phyloP scores from a whole-genome alignment of 2,329 filamentous ascomycete genomes.

The Cladosporium sp. region DNA sequence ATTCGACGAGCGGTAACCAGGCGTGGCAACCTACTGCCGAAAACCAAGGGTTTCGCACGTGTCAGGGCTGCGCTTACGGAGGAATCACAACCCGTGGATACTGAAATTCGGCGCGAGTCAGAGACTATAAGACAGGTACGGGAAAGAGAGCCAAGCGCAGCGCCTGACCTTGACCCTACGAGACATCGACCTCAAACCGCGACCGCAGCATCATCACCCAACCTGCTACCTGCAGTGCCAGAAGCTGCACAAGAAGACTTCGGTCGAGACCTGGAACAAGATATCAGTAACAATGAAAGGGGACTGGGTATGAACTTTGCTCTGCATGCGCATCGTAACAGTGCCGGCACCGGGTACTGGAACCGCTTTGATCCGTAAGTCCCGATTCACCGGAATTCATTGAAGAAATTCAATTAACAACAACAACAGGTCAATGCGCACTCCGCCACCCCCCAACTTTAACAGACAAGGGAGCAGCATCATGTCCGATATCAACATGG shows the following conservation, averaged over 20 bases:
- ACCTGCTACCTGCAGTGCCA: slow-evolving; percentile 52
- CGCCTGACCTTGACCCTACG: slow-evolving; percentile 26
- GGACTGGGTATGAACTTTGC: slow-evolving; percentile 65
- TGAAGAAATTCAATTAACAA: no score
- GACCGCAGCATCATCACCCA: slow-evolving; percentile 66
- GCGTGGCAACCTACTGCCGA: slow-evolving; percentile 85
- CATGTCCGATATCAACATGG: slow-evolving; percentile 65
- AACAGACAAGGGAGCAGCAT: slow-evolving; percentile 50
- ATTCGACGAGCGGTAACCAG: slow-evolving; percentile 79
- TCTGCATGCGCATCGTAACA: slow-evolving; percentile 66
- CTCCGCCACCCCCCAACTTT: slow-evolving; percentile 58
- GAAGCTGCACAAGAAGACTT: slow-evolving; percentile 63
- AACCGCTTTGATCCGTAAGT: slow-evolving; percentile 63
- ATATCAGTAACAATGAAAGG: slow-evolving; percentile 26
- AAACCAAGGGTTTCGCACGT: slow-evolving; percentile 91
- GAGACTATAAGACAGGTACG: slow-evolving; percentile 94
- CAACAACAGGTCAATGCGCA: slow-evolving; percentile 45
- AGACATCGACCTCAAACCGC: slow-evolving; percentile 41
- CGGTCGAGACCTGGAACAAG: slow-evolving; percentile 53
- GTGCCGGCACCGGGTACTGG: slow-evolving; percentile 71
- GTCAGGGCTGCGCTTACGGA: slow-evolving; percentile 86
- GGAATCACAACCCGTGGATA: slow-evolving; percentile 80
- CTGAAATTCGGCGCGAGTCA: slow-evolving; percentile 83
- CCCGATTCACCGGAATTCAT: no score
- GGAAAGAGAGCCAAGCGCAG: slow-evolving; percentile 65